phyloP scores from a whole-genome alignment of 495 filamentous ascomycete genomes.

The Neurospora sp. region DNA sequence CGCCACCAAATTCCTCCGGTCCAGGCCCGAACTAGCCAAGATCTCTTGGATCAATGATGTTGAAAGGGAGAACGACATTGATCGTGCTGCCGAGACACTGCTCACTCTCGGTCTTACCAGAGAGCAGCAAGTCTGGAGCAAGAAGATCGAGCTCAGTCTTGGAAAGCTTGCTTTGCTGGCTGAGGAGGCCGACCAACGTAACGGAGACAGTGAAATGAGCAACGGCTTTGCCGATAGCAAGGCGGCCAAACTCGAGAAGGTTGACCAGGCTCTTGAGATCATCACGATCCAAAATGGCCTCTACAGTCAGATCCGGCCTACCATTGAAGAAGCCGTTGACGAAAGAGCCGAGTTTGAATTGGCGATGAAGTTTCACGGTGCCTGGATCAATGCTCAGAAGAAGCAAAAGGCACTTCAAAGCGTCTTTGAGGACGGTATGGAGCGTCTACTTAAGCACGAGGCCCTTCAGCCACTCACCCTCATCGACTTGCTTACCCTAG shows the following conservation, averaged over 20 bases:
- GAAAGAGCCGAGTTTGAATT: slow-evolving; percentile 64
- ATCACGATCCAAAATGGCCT: slow-evolving; percentile 67
- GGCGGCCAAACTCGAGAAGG: slow-evolving; percentile 26
- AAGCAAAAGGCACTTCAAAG: slow-evolving; percentile 53
- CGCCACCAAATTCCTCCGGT: slow-evolving; percentile 66
- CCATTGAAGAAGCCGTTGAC: slow-evolving; percentile 61
- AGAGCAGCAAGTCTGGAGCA: slow-evolving; percentile 74
- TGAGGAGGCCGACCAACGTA: slow-evolving; percentile 29
- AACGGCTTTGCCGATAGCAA: slow-evolving; percentile 18
- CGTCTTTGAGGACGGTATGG: slow-evolving; percentile 55
- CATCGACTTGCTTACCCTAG: slow-evolving; percentile 75
- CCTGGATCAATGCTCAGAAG: slow-evolving; percentile 31
- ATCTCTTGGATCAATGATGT: slow-evolving; percentile 95
- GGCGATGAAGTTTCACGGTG: slow-evolving; percentile 57
- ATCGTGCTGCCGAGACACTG: slow-evolving; percentile 57
- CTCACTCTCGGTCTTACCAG: slow-evolving; percentile 50
- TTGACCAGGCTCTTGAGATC: slow-evolving; percentile 54
- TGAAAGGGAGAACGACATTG: slow-evolving; percentile 57
- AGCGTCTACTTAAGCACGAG: slow-evolving; percentile 54
- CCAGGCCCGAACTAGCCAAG: slow-evolving; percentile 55
- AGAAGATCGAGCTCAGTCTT: slow-evolving; percentile 83
- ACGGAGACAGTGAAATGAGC: slow-evolving; percentile 23
- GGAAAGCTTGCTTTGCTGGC: slow-evolving; percentile 72
- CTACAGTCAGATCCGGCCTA: slow-evolving; percentile 43
- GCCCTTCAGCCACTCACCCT: slow-evolving; percentile 56